Conservation (phyloP, 2,329 filamentous ascomycete genomes). For the Colletotrichum noveboracense region DNA sequence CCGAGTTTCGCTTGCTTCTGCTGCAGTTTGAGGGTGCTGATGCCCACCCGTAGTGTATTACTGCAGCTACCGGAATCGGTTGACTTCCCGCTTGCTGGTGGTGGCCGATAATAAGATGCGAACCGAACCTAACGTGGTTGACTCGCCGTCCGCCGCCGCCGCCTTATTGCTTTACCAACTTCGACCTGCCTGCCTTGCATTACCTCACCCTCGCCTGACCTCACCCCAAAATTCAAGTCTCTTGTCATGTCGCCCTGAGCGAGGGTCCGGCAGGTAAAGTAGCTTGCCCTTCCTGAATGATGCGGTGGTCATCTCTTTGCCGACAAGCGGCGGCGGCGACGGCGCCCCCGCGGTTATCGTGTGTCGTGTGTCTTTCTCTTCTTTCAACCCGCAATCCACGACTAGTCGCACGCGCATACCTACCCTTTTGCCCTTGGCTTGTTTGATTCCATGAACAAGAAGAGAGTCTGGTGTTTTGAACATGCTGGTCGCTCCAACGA, state of each 20-base stretch:
- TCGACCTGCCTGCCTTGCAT: background rate
- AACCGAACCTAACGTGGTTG: background rate
- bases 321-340: background rate
- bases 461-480: slow-evolving; percentile 5
- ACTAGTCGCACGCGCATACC: background rate
- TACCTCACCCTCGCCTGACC: background rate
- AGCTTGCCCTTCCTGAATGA: background rate
- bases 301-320: background rate
- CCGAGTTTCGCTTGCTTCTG: background rate
- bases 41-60: background rate
- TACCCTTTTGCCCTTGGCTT: background rate
- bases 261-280: background rate
- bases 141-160: slow-evolving; percentile 11
- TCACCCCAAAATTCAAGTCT: background rate
- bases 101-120: background rate
- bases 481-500: slow-evolving; percentile 4
- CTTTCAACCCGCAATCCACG: background rate
- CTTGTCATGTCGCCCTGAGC: background rate
- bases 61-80: slow-evolving; percentile 10
- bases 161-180: background rate
- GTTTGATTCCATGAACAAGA: background rate
- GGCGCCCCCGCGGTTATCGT: background rate
- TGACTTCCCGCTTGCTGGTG: background rate
- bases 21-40: slow-evolving; percentile 1
- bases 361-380: background rate